Base-by-base conservation (phyloP, 1,284 basidiomycete species). In the Tranzscheliella williamsii region DNA sequence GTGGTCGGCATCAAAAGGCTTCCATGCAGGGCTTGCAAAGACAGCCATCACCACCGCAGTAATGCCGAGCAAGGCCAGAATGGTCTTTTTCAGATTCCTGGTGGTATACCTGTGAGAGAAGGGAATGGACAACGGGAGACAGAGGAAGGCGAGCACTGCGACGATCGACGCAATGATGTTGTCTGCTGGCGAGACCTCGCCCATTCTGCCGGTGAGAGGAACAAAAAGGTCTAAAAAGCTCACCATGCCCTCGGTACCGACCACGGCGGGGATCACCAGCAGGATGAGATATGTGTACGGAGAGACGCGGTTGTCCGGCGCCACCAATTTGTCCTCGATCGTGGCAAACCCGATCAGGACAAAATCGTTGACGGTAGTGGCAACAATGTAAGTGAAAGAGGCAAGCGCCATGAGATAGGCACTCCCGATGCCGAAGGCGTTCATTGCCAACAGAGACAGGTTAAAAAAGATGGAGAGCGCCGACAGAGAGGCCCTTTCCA, bases 221-320 rank as follows among this genome's bases (percentile, higher is more conserved):
- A 95, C 91, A 71, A 98, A 95, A 15, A 97, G 87, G 55, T 94
- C 70, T 11, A 92, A 74, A 5, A 89, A 86, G 2, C 84, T 84
- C 30, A 84, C 81, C 42, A 88, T 79, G 18, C 90, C 80, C 74
- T 93, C 85, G 0, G 85, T 81, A 9, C 89, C 89, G 0, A 87
- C 80, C 2, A 86, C 76, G 20, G 90, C 78, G 0, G 89, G 86
- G 4, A 86, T 75, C 8, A 83, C 21, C 30, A 61, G 32, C 17
- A 61, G 41, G 13, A 71, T 7, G 4, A 63, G 42, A 42, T 78
- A 76, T 16, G 70, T 58, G 18, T 38, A 53, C 2, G 57, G 50
- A 34, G 60, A 63, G 16, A 78, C 70, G 12, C 75, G 53, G 17
- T 60, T 56, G 29, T 76, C 62, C 1, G 62, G 67, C 0, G 66